Base-by-base conservation (phyloP, 202 grass and related monocot genomes). In the Panicum hallii region DNA sequence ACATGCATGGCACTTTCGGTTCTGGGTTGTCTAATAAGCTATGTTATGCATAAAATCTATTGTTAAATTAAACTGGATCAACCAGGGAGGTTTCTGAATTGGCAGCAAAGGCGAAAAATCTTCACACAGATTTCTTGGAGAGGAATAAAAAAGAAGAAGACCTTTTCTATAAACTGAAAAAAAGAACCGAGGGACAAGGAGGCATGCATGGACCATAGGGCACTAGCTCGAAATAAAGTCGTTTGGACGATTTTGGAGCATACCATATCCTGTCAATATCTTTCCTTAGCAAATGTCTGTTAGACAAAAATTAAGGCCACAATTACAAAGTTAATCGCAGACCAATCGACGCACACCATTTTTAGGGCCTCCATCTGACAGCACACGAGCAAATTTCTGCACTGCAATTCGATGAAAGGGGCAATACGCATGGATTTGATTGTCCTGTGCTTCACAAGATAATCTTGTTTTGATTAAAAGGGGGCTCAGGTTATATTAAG, bases 381-480 rank as follows among this genome's bases (percentile, higher is more conserved):
- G 11, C 32, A 75, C 42, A 36, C 34, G 41, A 40, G 32, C 30
- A 74, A 74, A 74, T 74, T 19, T 40, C 49, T 56, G 49, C 50
- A 75, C 9, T 75, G 49, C 50, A 40, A 55, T 74, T 74, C 14
- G 70, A 50, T 50, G 16, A 46, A 50, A 72, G 45, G 45, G 34
- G 70, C 23, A 72, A 50, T 72, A 52, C 11, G 23, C 46, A 49
- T 30, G 44, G 45, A 52, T 8, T 30, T 34, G 45, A 50, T 50
- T 49, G 46, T 72, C 70, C 52, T 72, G 32, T 52, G 46, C 26
- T 8, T 50, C 14, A 28, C 46, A 72, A 34, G 70, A 72, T 72
- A 72, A 72, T 52, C 70, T 52, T 72, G 28, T 72, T 34, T 72
- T 26, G 34, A 72, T 15, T 52, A 34, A 72, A 72, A 48, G 11